phyloP scores from a whole-genome alignment of 2,329 filamentous ascomycete genomes.

The Aphanocladium album region DNA sequence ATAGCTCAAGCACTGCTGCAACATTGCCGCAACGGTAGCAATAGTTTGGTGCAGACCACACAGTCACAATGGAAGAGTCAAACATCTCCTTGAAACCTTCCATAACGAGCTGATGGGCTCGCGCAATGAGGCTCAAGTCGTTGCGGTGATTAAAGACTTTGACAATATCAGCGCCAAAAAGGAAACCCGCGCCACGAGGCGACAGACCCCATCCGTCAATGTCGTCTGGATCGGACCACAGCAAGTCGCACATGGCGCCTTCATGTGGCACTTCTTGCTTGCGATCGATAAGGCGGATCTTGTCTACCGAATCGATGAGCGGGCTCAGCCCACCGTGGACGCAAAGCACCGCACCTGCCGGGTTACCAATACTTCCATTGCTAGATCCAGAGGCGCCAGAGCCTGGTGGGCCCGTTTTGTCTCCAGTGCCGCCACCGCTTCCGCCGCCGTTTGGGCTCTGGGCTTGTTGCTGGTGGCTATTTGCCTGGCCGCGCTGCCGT shows the following conservation, averaged over 20 bases:
- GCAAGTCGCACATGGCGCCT: conserved; percentile 95
- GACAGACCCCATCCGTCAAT: conserved; percentile 96
- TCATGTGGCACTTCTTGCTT: conserved; percentile 99
- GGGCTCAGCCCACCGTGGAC: conserved; percentile 93
- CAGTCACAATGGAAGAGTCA: conserved; percentile 88
- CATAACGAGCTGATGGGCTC: conserved; percentile 97
- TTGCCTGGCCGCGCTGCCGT: conserved; percentile 35
- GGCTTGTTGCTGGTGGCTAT: conserved; percentile 20
- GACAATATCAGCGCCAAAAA: conserved; percentile 94
- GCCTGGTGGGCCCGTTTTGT: conserved; percentile 65
- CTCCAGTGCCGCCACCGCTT: conserved; percentile 17
- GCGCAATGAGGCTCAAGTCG: conserved; percentile 83
- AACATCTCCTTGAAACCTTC: conserved; percentile 99
- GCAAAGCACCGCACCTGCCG: conserved; percentile 81
- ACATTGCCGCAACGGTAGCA: conserved; percentile 96
- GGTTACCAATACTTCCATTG: conserved; percentile 57
- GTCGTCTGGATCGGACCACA: conserved; percentile 98
- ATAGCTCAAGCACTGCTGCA: conserved; percentile 87
- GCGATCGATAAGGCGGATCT: conserved; percentile 88
- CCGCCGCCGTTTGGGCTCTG: conserved; percentile 24
- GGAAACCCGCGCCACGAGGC: conserved; percentile 88
- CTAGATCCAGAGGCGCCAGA: conserved; percentile 72
- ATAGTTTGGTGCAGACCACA: conserved; percentile 98
- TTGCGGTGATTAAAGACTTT: conserved; percentile 95
- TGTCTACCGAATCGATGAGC: conserved; percentile 87